A percentile compares a stretch with the other conserved stretches of the same genome.
Evolutionary conservation across 352 stramenopile genomes (phyloP).

Genomic region (Pythium aquatile): DNA sequence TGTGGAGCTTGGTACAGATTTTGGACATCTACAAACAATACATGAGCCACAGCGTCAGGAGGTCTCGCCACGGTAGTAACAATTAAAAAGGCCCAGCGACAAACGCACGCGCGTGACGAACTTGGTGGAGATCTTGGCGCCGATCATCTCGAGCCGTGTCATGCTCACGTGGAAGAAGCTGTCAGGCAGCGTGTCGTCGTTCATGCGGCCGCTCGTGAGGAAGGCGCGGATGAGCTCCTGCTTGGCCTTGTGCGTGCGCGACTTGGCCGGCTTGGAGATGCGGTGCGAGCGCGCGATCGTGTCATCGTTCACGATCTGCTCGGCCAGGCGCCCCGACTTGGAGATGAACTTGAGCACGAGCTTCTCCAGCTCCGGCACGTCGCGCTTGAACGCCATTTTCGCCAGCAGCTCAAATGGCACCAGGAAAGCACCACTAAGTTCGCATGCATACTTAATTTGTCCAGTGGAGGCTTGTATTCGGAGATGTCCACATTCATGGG

Average conservation of each 20-base stretch:
- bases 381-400: conserved; percentile 83
- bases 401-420: neutral
- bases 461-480: neutral
- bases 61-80: too few species aligned
- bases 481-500: neutral
- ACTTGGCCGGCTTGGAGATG: conserved; percentile 72
- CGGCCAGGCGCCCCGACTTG: conserved; percentile 69
- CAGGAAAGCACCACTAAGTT: conserved; percentile 5
- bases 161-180: conserved; percentile 87
- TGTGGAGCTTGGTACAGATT: conserved; percentile 82
- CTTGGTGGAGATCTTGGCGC: conserved; percentile 77
- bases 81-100: neutral
- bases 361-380: conserved; percentile 78
- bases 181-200: conserved; percentile 79
- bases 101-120: conserved; percentile 64
- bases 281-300: conserved; percentile 66
- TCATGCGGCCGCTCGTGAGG: conserved; percentile 64
- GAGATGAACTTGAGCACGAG: conserved; percentile 89
- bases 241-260: conserved; percentile 82
- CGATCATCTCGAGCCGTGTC: conserved; percentile 83
- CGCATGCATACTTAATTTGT: neutral
- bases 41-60: neutral
- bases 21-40: conserved; percentile 52
- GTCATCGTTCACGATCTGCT: conserved; percentile 67
- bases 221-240: conserved; percentile 84